Conservation (phyloP, 257 asterid genomes). For the Solanum sejunctum region DNA sequence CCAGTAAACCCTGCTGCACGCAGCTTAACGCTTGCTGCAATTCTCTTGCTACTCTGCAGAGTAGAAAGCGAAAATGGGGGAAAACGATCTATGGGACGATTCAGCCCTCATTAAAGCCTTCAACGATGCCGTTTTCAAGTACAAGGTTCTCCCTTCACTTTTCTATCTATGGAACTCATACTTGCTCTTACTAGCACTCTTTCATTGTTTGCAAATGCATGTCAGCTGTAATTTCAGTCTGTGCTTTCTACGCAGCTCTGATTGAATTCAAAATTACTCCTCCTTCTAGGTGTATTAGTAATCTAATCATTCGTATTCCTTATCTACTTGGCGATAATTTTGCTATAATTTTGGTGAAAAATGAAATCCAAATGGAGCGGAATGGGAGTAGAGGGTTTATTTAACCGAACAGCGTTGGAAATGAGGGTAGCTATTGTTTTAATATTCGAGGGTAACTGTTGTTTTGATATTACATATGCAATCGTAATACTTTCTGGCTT, state of each 20-base stretch:
- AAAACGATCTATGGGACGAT: conserved; percentile 68
- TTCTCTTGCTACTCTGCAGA: background rate
- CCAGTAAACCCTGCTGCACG: background rate
- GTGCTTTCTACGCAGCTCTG: background rate
- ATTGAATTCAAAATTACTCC: background rate
- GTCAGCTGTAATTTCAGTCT: background rate
- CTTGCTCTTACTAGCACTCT: background rate
- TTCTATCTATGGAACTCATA: background rate
- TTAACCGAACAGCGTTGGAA: background rate
- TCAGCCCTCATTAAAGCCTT: conserved; percentile 60
- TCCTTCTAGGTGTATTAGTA: background rate
- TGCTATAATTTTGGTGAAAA: background rate
- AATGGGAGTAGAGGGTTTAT: background rate
- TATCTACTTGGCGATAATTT: background rate
- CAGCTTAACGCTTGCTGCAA: background rate
- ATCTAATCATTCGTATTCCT: background rate
- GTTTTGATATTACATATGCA: background rate
- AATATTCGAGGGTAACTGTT: background rate
- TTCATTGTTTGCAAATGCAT: background rate
- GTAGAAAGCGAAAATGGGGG: conserved; percentile 26
- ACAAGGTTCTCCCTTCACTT: conserved; percentile 31
- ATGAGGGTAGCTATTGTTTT: background rate
- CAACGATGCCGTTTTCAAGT: conserved; percentile 42
- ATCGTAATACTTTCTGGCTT: background rate
- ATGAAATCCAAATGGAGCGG: background rate